These are phyloP conservation scores for Colletotrichum spinosum DNA, from an alignment of 2,329 filamentous ascomycete genomes.

Conservation along the genomic window DNA sequence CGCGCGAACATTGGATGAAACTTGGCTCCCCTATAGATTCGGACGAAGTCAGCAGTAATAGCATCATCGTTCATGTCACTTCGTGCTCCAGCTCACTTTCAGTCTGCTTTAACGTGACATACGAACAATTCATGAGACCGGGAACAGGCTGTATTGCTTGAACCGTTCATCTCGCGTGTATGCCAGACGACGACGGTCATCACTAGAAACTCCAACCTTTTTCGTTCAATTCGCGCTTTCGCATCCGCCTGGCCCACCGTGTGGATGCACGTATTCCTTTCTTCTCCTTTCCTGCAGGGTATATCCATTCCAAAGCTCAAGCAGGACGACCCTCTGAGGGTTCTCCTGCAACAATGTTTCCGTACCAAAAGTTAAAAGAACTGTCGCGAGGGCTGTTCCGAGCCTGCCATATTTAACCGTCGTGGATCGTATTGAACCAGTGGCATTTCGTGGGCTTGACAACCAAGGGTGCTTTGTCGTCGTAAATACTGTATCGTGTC, in stretches of 20 bases:
- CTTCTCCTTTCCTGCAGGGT: constrained; percentile 23
- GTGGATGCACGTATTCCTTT: constrained; percentile 15
- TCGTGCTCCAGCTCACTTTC: too few relatives aligned
- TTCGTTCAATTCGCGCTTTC: constrained; percentile 3
- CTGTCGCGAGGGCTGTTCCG: constrained; percentile 9
- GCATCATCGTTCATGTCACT: not conserved
- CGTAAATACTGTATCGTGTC: constrained; percentile 16
- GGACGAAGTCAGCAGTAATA: constrained; percentile 12
- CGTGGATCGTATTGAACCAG: constrained; percentile 19
- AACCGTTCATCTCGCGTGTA: too few relatives aligned
- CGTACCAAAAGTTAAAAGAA: constrained; percentile 14
- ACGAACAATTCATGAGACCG: too few relatives aligned
- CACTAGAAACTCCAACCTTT: constrained; percentile 18
- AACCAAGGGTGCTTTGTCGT: constrained; percentile 3
- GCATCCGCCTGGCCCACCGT: constrained; percentile 16
- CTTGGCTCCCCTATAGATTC: constrained; percentile 10
- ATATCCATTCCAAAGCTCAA: constrained; percentile 33
- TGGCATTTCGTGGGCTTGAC: constrained; percentile 1
- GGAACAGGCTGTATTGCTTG: too few relatives aligned
- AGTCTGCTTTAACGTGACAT: too few relatives aligned
- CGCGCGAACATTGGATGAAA: constrained; percentile 23
- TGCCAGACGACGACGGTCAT: not conserved
- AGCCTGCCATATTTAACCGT: constrained; percentile 19
- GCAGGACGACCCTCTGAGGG: not conserved
- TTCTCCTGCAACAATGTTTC: constrained; percentile 12